Evolutionary conservation across 78 protist species (phyloP), one percentile per base, ranked within the genome.

Genomic region (Dictyostelium brefeldianum): DNA sequence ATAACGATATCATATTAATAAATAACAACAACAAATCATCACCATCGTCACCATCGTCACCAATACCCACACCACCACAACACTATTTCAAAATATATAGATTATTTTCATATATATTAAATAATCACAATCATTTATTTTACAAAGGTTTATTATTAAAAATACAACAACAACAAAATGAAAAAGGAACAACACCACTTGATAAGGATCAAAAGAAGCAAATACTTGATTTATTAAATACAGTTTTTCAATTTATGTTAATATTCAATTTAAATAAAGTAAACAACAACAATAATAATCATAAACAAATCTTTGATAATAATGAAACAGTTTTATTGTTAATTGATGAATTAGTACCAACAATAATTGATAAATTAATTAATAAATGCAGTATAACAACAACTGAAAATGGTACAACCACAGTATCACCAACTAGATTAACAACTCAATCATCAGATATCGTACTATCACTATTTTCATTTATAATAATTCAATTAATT

Each of bases 371-470:
- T 7, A 15, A n/a, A 41, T n/a, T 74, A 18, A 20, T 47, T 15
- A 74, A 25, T 36, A 74, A 41, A 20, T 47, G 41, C 22, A 47
- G 20, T 47, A 74, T 22, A 8, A 3, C 22, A 41, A 36, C 43
- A 36, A 36, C 43, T 36, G 41, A 29, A 12, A 20, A 74, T 31
- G 22, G 22, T 7, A 10, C 31, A n/a, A 15, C 15, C 2, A 22
- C 18, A 10, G 48, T 22, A 1, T 41, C 51, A 25, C 80, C 80
- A 20, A 74, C 80, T 25, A 74, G 80, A 51, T 14, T 74, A 43
- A 36, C 80, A 74, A 47, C 80, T 6, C 80, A 74, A 47, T 43
- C 80, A 43, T 74, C 80, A 12, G 80, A 74, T 74, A 22, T 43
- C 15, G 14, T 47, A 9, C 10, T 74, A 6, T 36, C 54, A n/a